These are phyloP conservation scores for Mycena rebaudengoi DNA, from an alignment of 768 basidiomycete genomes.

Conservation along the genomic window DNA sequence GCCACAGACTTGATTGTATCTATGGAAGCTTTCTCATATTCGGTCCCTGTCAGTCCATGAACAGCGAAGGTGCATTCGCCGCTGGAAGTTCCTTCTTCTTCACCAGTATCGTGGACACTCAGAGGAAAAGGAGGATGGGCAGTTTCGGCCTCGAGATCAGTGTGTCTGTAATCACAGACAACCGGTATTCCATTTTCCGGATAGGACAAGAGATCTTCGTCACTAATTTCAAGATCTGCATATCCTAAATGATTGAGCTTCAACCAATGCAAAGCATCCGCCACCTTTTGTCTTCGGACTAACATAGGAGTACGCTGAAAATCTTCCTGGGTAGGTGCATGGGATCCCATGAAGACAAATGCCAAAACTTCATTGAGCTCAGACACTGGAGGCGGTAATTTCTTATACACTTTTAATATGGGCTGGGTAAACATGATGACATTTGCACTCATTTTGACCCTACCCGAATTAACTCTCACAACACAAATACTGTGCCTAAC, in stretches of 20 bases:
- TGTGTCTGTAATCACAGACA: slow-evolving; percentile 11
- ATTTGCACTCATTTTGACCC: background rate
- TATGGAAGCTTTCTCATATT: slow-evolving; percentile 19
- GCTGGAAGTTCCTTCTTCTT: slow-evolving; percentile 24
- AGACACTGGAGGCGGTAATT: too few relatives aligned
- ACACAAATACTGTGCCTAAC: background rate
- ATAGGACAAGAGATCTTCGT: slow-evolving; percentile 11
- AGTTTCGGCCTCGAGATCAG: background rate
- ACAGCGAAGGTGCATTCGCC: slow-evolving; percentile 48
- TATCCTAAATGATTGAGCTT: slow-evolving; percentile 21
- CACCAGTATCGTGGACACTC: slow-evolving; percentile 9
- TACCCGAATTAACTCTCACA: background rate
- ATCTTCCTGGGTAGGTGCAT: background rate
- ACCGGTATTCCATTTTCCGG: slow-evolving; percentile 9
- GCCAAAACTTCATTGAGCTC: slow-evolving; percentile 35
- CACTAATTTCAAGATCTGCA: slow-evolving; percentile 12
- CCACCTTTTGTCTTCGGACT: slow-evolving; percentile 23
- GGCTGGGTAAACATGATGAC: background rate
- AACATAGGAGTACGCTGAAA: slow-evolving; percentile 16
- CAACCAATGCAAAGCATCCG: slow-evolving; percentile 18
- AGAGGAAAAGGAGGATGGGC: too few relatives aligned
- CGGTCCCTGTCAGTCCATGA: slow-evolving; percentile 42
- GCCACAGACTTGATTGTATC: slow-evolving; percentile 31
- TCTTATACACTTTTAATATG: background rate
- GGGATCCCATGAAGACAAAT: background rate